Evolutionary conservation across 495 filamentous ascomycete species (phyloP), one percentile per base, ranked within the genome.

Genomic region (Trichocladium antarcticum): DNA sequence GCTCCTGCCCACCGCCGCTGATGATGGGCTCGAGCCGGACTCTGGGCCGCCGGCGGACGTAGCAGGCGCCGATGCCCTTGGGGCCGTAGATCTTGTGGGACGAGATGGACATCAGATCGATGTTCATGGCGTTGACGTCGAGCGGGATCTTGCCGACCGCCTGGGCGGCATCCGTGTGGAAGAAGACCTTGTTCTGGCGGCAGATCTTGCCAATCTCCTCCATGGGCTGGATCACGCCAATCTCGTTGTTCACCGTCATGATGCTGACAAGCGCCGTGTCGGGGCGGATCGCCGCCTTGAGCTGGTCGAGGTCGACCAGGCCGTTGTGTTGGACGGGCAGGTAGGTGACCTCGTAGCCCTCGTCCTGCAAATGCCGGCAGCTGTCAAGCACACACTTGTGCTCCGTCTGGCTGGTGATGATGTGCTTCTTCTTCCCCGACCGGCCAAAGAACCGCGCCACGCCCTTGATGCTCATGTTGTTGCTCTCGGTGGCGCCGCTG

Each of bases 231-330:
- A 98, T 89, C 24, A 98, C 92, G 59, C 92, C 92, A 57, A 97
- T 97, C 69, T 98, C 92, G 64, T 98, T 98, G 74, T 98, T 98
- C 34, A 98, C 93, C 1, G 93, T 82, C 92, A 98, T 98, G 63
- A 98, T 86, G 66, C 87, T 95, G 59, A 97, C 89, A 16, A 98
- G 71, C 41, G 76, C 79, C 27, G 92, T 98, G 27, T 96, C 89
- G 1, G 89, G 89, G 40, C 88, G 80, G 51, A 98, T 89, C 12
- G 90, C 86, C 8, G 79, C 82, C 69, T 94, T 85, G n/a, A 98
- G 75, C 58, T 90, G 78, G 47, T 87, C 73, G 72, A 97, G 75
- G 45, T 85, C 77, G 53, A 98, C 74, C 55, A 97, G 68, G 28
- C 92, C 92, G 50, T 83, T 93, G 61, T 55, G 73, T 67, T 88